Base-by-base conservation (phyloP, 2,329 filamentous ascomycete genomes). In the Neofusicoccum cordaticola region DNA sequence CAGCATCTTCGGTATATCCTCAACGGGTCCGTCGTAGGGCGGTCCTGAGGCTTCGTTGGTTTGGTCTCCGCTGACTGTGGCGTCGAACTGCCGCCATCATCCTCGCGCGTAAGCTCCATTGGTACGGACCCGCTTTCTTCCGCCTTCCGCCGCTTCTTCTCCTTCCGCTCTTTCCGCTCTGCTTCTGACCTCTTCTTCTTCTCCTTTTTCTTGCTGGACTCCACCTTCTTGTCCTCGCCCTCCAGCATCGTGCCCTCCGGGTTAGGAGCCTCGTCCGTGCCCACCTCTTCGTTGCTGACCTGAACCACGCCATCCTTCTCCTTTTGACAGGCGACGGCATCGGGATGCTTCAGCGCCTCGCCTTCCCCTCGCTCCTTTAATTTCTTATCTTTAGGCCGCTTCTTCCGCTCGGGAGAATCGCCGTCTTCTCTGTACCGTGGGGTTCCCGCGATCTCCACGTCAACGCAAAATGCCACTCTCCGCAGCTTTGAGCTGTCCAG, bases 131-230 rank as follows among this genome's bases (percentile, higher is more conserved):
- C 94, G 74, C 95, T 97, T 65, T 92, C 92, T 73, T 96, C 91
- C 27, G 93, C 94, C 70, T 92, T 87, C 73, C 87, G 88, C 67
- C 92, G 85, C 74, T 92, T 94, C 78, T 92, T 92, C 77, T 97
- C 93, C 75, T 96, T 96, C 63, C 93, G 87, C 66, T 95, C 92
- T 74, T 96, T 96, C 47, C 93, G 85, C 77, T 97, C 94, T 66
- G 94, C 93, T 74, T 97, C 94, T 45, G 91, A 96, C 69, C 90
- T 88, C 81, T 96, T 97, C 80, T 97, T 97, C 83, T 97, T 97
- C 73, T 97, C 93, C 77, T 92, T 95, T 79, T 96, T 97, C 71
- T 88, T 89, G 7, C 82, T 87, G 0, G 79, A 71, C 27, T 47
- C 48, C 45, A 73, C 73, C 58, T 74, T 72, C 73, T 77, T 68